phyloP scores from a whole-genome alignment of 192 early-diverging fungal genomes.

The Backusella westeae region DNA sequence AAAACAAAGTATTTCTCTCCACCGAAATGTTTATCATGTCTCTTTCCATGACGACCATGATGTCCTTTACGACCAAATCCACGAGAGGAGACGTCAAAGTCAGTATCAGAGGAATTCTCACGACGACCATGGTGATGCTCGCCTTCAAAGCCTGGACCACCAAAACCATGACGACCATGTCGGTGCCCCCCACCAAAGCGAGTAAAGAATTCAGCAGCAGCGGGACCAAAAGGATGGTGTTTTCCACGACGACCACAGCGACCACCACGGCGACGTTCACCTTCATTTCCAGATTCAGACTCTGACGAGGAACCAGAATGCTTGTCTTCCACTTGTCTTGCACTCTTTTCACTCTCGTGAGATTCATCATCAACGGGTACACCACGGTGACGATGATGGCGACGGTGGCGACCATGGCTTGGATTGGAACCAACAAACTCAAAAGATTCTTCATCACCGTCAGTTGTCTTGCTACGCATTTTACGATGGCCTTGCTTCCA shows the following conservation, averaged over 20 bases:
- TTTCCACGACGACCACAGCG: neutral
- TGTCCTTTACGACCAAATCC: neutral
- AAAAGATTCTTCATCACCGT: neutral
- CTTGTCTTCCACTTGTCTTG: neutral
- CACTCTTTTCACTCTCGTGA: neutral
- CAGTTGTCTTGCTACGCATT: neutral
- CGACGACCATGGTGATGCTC: neutral
- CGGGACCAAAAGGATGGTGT: neutral
- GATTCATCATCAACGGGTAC: neutral
- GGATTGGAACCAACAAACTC: neutral
- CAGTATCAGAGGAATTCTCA: neutral
- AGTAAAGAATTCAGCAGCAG: neutral
- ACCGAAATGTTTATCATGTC: neutral
- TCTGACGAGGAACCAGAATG: neutral
- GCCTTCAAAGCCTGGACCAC: neutral
- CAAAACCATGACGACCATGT: neutral
- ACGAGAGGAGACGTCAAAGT: neutral
- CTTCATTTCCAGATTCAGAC: neutral
- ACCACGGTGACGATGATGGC: neutral
- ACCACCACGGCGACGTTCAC: neutral
- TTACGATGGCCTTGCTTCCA: neutral
- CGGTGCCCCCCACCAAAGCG: neutral
- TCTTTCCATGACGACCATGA: neutral
- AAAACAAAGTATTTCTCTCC: neutral
- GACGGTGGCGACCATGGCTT: neutral